Base-by-base conservation (phyloP, 805 yeast genomes). In the Torulaspora quercuum region DNA sequence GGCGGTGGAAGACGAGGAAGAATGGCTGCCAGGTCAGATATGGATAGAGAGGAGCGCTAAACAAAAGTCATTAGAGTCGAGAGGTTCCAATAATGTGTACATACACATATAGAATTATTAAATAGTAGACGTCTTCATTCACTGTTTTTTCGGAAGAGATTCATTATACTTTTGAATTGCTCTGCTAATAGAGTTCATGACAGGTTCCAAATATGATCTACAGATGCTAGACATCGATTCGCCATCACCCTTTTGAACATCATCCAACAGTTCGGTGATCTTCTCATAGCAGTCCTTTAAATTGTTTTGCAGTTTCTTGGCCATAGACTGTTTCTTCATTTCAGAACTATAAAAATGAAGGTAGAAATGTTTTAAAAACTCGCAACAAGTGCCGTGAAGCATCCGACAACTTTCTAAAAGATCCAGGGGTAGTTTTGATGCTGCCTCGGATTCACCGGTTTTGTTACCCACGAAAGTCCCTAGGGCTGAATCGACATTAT, bases 301-400 rank as follows among this genome's bases (percentile, higher is more conserved):
- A 35, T 77, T 70, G 18, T 59, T 61, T 37, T 69, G 75, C 17
- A 79, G 61, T 32, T 67, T 71, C 35, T 69, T 66, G 20, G 78
- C 56, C 6, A 62, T 50, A 1, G 44, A 41, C 0, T 73, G 74
- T 33, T 72, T 72, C 25, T 70, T 57, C 2, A 70, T 61, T 37
- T 67, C 69, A 25, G 73, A 69, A 33, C 73, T 68, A 42, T 72
- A 73, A 48, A 75, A 75, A 53, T 77, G 80, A 1, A 70, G 54
- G 82, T 89, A 84, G 55, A 82, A 84, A 55, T 83, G 94, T 39
- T 77, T 73, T 25, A 84, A 59, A 53, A 83, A 84, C 56, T 83
- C 94, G 23, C 80, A 70, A 2, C 89, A 76, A 0, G 92, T 81
- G 1, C 81, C 75, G 53, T 84, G 89, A 10, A 81, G 69, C 26